Evolutionary conservation across 768 basidiomycete species (phyloP), one percentile per base, ranked within the genome.

Genomic region (Pulveroboletus sp.): DNA sequence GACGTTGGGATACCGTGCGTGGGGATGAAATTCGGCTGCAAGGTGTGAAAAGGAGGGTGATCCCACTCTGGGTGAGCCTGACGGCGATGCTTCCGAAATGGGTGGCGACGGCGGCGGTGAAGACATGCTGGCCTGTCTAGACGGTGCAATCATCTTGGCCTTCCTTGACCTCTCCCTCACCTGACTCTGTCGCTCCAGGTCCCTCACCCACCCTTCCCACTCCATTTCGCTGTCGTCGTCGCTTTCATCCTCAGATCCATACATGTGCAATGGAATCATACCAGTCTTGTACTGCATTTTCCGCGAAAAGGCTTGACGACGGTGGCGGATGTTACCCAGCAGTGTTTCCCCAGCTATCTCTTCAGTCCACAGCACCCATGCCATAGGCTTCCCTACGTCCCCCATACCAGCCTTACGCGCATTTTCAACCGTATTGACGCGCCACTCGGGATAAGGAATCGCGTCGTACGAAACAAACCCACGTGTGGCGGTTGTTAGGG

Each of bases 381-480:
- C 76, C 71, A 83, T 69, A 0, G 82, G 78, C 27, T 74, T 71
- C 0, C 77, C 76, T 0, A 79, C 69, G n/a, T 80, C 73, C 0
- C 84, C 79, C 61, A 83, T 68, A 0, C 83, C 82, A 11, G 82
- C 78, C 27, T 73, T 71, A 10, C 76, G 73, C 0, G 84, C 84
- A 37, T 75, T 72, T 36, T 72, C 67, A 2, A 79, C 71, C 0
- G 81, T 59, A 2, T 72, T 71, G 0, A 70, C 57, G 0, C 85
- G 76, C 85, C 85, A 88, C 55, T 85, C 84, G 0, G 85, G 85
- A 61, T 83, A 86, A 0, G 76, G 78, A 1, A 83, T 62, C 0
- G 76, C 55, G 47, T 63, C 62, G 21, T 63, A 68, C 11, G 65
- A 63, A n/a, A 59, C 5, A 63, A 67, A 33, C 62, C 69, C 49